Evolutionary conservation across 257 asterid species (phyloP).

Genomic region (Solanum chiquidenum): DNA sequence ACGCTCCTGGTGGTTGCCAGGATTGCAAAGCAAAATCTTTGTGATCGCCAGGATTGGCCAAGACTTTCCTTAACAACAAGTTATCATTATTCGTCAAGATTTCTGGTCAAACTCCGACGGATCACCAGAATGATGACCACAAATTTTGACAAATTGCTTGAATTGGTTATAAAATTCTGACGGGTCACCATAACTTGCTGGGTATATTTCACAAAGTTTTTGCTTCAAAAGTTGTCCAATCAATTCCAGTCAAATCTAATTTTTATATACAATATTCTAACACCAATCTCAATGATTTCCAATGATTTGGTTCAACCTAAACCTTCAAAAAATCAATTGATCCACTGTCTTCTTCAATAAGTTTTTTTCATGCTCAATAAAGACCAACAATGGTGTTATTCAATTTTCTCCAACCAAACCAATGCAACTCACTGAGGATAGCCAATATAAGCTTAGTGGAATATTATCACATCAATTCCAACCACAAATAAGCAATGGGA

Average conservation of each 20-base stretch:
- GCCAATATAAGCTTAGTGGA: background rate
- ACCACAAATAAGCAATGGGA: background rate
- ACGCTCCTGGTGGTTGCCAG: background rate
- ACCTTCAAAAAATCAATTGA: background rate
- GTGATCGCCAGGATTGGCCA: background rate
- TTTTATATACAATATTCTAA: background rate
- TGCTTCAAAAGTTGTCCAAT: background rate
- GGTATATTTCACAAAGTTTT: background rate
- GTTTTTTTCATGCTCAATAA: background rate
- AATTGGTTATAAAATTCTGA: background rate
- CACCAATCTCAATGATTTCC: background rate
- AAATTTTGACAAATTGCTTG: background rate
- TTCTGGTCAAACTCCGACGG: background rate
- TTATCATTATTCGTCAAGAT: background rate
- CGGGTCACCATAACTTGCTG: background rate
- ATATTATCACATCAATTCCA: background rate
- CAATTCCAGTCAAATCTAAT: background rate
- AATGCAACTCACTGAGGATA: background rate
- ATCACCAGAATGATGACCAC: background rate
- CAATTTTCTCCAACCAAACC: background rate
- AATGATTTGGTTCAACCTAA: background rate
- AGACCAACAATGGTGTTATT: background rate
- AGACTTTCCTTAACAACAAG: background rate
- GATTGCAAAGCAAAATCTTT: background rate
- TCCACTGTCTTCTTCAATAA: background rate